Base-by-base conservation (phyloP, 768 basidiomycete genomes). In the Trametopsis cervina region DNA sequence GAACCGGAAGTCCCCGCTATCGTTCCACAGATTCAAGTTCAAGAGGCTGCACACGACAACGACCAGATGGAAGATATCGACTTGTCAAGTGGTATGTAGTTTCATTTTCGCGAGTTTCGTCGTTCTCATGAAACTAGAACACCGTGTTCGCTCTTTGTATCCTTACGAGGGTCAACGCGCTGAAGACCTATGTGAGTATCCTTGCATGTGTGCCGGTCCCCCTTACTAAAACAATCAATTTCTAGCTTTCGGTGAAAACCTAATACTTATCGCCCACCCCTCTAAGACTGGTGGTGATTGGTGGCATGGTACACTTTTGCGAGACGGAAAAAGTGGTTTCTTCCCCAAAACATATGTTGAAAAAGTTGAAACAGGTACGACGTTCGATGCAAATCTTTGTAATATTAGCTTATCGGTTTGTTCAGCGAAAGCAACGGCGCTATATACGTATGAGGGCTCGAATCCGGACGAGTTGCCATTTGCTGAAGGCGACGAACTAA, bases 261-360 rank as follows among this genome's bases (percentile, higher is more conserved):
- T 82, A 21, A 73, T 93, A 42, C 67, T 98, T 11, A 65, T 70
- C 26, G 92, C 88, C 10, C 78, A 95, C 64, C 91, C 93, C 0
- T 89, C 93, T 15, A 95, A 89, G 64, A 72, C 81, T 25, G 80
- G 76, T 17, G 81, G 86, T 33, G 89, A 91, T 53, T 98, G 96
- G 96, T 95, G 91, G 89, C 89, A 87, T 61, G 93, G 92, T 22
- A 86, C 73, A 3, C 63, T 77, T 13, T 66, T 82, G 25, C 78
- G 71, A 46, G 77, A 72, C 44, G 82, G 85, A 17, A 80, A 76
- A 59, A 71, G 76, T 26, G 96, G 96, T 1, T 81, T 94, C 69
- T 90, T 97, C 80, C 95, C 95, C 0, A 82, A 83, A 62, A 81
- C 83, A 2, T 97, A 95, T 58, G 85, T 95, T 10, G 80, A 89